Conservation (phyloP, 257 asterid genomes). For the Fraxinus quadrangulata region DNA sequence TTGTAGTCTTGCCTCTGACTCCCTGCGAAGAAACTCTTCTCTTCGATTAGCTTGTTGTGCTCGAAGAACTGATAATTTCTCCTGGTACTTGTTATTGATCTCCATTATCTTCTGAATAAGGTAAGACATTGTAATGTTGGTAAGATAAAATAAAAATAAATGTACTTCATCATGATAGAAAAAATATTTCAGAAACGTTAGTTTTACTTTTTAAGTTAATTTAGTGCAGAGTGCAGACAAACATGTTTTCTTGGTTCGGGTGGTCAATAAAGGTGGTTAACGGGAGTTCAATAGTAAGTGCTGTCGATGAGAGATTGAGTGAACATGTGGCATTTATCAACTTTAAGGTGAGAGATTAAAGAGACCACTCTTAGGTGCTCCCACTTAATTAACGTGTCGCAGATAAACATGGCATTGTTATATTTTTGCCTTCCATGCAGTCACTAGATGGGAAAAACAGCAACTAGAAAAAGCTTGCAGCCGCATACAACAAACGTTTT, state of each 20-base stretch:
- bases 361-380: background rate
- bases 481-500: background rate
- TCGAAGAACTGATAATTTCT: slow-evolving; percentile 23
- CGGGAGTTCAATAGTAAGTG: background rate
- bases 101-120: slow-evolving; percentile 20
- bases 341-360: background rate
- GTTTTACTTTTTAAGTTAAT: background rate
- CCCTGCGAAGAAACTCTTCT: slow-evolving; percentile 27
- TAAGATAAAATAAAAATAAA: background rate
- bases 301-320: background rate
- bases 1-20: slow-evolving; percentile 20
- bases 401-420: background rate
- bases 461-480: background rate
- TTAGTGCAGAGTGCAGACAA: background rate
- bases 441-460: background rate
- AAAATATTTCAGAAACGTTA: background rate
- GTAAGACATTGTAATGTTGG: background rate
- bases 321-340: background rate
- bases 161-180: background rate
- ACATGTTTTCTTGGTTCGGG: background rate
- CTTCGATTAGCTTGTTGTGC: slow-evolving; percentile 21
- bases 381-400: background rate
- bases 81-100: slow-evolving; percentile 25
- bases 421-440: background rate
- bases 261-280: background rate